phyloP scores from a whole-genome alignment of 495 filamentous ascomycete genomes.

The Clohesyomyces aquaticus region DNA sequence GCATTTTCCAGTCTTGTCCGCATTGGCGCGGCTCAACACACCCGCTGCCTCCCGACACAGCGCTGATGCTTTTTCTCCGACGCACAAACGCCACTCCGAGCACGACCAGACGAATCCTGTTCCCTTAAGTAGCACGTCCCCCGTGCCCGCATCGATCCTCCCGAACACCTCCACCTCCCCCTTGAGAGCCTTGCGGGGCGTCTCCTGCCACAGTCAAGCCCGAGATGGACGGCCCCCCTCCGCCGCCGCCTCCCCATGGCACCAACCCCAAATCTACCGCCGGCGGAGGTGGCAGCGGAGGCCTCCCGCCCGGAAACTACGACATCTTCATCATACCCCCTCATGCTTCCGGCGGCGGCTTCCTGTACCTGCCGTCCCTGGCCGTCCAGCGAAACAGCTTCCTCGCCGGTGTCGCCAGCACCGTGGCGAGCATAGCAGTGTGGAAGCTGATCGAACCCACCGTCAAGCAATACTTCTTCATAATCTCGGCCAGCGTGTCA shows the following conservation, averaged over 20 bases:
- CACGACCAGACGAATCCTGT: background rate
- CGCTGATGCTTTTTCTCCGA: conserved; percentile 23
- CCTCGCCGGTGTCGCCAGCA: conserved; percentile 76
- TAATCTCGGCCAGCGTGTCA: conserved; percentile 60
- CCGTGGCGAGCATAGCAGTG: conserved; percentile 67
- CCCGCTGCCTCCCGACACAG: background rate
- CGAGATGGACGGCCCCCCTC: conserved; percentile 45
- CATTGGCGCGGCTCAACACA: background rate
- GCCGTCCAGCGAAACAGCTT: conserved; percentile 88
- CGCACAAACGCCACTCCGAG: conserved; percentile 24
- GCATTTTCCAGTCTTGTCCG: background rate
- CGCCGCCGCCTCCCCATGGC: conserved; percentile 48
- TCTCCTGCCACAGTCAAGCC: conserved; percentile 4
- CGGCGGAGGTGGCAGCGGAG: conserved; percentile 58
- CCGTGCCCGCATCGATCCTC: background rate
- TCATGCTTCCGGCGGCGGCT: conserved; percentile 87
- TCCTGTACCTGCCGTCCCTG: conserved; percentile 90
- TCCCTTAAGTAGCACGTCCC: conserved; percentile 9
- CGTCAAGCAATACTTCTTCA: conserved; percentile 66
- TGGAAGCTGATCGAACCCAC: conserved; percentile 71
- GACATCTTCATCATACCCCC: conserved; percentile 97
- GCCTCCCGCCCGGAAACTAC: conserved; percentile 81
- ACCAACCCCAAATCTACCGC: conserved; percentile 40
- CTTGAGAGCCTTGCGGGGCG: conserved; percentile 22
- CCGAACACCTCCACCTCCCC: background rate